Conservation (phyloP, 2,329 filamentous ascomycete genomes). For the Neurospora sp. region DNA sequence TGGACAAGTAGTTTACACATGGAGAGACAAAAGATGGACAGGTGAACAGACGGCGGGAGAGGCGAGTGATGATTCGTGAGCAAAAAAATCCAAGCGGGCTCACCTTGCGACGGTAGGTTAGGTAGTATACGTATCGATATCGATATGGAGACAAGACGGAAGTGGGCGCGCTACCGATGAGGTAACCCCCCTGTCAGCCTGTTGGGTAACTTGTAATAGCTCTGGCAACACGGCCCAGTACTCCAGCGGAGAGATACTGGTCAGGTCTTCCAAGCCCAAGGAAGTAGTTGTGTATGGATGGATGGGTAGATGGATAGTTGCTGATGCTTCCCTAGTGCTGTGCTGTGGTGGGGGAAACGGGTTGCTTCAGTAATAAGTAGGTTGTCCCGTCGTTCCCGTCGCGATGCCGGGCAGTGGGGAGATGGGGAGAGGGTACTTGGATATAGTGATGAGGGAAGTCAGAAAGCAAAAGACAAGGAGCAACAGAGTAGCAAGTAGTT, state of each 20-base stretch:
- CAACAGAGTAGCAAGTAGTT: not conserved
- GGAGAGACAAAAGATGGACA: not conserved
- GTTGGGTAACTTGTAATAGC: not conserved
- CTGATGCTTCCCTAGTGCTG: not conserved
- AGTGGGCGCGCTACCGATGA: not conserved
- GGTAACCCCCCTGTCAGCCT: not conserved
- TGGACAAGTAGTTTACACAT: not conserved
- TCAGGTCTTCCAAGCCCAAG: too few relatives aligned
- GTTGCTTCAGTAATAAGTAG: not conserved
- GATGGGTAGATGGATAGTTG: not conserved
- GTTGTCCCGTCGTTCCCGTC: not conserved
- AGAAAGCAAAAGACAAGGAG: not conserved
- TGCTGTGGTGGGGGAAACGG: not conserved
- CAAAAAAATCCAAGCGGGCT: not conserved
- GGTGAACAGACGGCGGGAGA: not conserved
- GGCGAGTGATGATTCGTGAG: not conserved
- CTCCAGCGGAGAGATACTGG: not conserved
- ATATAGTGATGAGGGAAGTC: not conserved
- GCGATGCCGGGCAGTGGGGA: not conserved
- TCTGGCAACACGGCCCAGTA: not conserved
- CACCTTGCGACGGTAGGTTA: not conserved
- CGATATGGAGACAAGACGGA: not conserved
- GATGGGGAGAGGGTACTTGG: not conserved
- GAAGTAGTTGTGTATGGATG: not conserved
- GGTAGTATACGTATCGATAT: not conserved